These are phyloP conservation scores for Clitoria ternatea DNA, from an alignment of 306 rosid genomes.

Conservation along the genomic window DNA sequence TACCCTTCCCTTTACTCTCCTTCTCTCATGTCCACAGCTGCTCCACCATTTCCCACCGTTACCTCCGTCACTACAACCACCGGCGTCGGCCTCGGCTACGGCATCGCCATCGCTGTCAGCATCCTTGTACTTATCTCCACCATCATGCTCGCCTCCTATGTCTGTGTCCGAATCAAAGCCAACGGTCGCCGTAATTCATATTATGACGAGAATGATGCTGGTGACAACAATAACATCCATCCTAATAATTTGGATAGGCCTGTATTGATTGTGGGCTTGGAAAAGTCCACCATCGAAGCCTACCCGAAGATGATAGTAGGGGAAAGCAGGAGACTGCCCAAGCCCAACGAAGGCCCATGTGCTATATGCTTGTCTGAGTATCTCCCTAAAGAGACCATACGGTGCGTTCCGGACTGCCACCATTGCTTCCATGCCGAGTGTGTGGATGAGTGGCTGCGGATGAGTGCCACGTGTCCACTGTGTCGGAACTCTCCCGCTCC, in stretches of 20 bases:
- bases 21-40: slow-evolving; percentile 39
- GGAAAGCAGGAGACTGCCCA: slow-evolving; percentile 44
- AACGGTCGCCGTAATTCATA: neutral
- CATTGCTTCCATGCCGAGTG: slow-evolving; percentile 64
- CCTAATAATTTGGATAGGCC: neutral
- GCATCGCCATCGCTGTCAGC: slow-evolving; percentile 66
- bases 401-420: slow-evolving; percentile 57
- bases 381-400: slow-evolving; percentile 40
- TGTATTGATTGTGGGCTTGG: slow-evolving; percentile 39
- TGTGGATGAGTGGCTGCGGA: slow-evolving; percentile 53
- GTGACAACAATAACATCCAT: neutral
- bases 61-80: slow-evolving; percentile 26
- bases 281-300: slow-evolving; percentile 39
- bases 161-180: slow-evolving; percentile 49
- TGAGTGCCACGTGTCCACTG: slow-evolving; percentile 61
- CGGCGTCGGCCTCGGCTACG: slow-evolving; percentile 62
- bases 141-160: slow-evolving; percentile 65
- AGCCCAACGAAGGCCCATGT: slow-evolving; percentile 48
- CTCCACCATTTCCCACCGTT: slow-evolving; percentile 32
- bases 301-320: slow-evolving; percentile 55
- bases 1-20: neutral
- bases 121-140: slow-evolving; percentile 67
- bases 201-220: too few species aligned
- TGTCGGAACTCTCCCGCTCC: slow-evolving; percentile 70
- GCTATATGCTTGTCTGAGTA: slow-evolving; percentile 56